Conservation (phyloP, 2,329 filamentous ascomycete species). For the Chlorencoelia australis region DNA sequence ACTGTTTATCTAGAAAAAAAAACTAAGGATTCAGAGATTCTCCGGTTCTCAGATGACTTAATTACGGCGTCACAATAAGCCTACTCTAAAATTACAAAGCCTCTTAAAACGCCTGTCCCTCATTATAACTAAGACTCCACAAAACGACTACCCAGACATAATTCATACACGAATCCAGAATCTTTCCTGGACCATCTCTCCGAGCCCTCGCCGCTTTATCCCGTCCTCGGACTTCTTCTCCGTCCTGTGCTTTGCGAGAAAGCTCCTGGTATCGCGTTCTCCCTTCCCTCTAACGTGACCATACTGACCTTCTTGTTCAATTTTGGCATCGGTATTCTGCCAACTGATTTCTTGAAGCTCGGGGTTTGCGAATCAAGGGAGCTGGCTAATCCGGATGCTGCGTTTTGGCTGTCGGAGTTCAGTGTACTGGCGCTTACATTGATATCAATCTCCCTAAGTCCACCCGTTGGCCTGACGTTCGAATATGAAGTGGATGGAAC, state of each 20-base stretch:
- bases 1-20: too few species aligned
- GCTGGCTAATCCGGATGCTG: slow-evolving; percentile 2
- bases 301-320: slow-evolving; percentile 29
- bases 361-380: slow-evolving; percentile 8
- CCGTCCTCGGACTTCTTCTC: slow-evolving; percentile 22
- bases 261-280: slow-evolving; percentile 27
- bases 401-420: slow-evolving; percentile 10
- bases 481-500: slow-evolving; percentile 9
- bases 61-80: too few species aligned
- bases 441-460: slow-evolving; percentile 41
- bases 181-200: too few species aligned
- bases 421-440: slow-evolving; percentile 33
- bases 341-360: slow-evolving; percentile 21
- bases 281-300: slow-evolving; percentile 34
- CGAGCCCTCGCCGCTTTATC: too few species aligned
- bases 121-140: too few species aligned
- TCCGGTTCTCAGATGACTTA: too few species aligned
- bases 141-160: too few species aligned
- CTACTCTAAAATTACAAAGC: too few species aligned
- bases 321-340: slow-evolving; percentile 33
- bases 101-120: too few species aligned
- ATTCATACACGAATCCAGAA: too few species aligned
- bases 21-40: too few species aligned
- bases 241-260: slow-evolving; percentile 22
- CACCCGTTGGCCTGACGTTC: slow-evolving; percentile 22